phyloP scores from a whole-genome alignment of 1,284 basidiomycete species.

The Leucoagaricus sp. region DNA sequence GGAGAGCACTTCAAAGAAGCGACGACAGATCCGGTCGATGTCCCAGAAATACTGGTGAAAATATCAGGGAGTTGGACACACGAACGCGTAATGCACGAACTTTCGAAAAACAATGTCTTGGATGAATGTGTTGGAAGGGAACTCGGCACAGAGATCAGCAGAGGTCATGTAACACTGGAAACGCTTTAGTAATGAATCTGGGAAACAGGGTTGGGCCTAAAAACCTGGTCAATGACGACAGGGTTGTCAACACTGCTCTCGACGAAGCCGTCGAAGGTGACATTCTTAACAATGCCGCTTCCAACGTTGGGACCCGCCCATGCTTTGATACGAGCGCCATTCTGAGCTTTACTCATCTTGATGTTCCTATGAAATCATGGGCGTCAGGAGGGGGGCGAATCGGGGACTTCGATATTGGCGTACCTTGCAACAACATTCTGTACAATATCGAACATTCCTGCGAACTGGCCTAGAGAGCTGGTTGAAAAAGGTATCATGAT shows the following conservation, averaged over 20 bases:
- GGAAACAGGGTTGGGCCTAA: slow-evolving; percentile 1
- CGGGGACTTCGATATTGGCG: background rate
- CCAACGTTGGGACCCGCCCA: slow-evolving; percentile 65
- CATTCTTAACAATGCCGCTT: slow-evolving; percentile 58
- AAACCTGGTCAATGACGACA: slow-evolving; percentile 54
- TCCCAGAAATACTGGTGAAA: slow-evolving; percentile 51
- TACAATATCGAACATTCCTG: slow-evolving; percentile 66
- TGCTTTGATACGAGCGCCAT: slow-evolving; percentile 70
- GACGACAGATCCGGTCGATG: slow-evolving; percentile 53
- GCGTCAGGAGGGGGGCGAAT: background rate
- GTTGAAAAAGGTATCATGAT: background rate
- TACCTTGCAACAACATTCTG: slow-evolving; percentile 58
- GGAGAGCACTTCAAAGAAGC: slow-evolving; percentile 60
- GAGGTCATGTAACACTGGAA: slow-evolving; percentile 55
- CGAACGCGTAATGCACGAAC: slow-evolving; percentile 27
- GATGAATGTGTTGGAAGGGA: slow-evolving; percentile 55
- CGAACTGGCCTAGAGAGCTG: slow-evolving; percentile 53
- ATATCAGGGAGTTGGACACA: background rate
- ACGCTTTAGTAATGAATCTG: background rate
- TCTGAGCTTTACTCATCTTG: slow-evolving; percentile 60
- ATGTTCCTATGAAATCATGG: slow-evolving; percentile 40
- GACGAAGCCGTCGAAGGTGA: slow-evolving; percentile 51
- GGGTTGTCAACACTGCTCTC: slow-evolving; percentile 57
- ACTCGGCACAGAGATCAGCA: slow-evolving; percentile 45
- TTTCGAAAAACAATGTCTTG: slow-evolving; percentile 51